Evolutionary conservation across 2,329 filamentous ascomycete species (phyloP).

Genomic region (Monosporascus sp.): DNA sequence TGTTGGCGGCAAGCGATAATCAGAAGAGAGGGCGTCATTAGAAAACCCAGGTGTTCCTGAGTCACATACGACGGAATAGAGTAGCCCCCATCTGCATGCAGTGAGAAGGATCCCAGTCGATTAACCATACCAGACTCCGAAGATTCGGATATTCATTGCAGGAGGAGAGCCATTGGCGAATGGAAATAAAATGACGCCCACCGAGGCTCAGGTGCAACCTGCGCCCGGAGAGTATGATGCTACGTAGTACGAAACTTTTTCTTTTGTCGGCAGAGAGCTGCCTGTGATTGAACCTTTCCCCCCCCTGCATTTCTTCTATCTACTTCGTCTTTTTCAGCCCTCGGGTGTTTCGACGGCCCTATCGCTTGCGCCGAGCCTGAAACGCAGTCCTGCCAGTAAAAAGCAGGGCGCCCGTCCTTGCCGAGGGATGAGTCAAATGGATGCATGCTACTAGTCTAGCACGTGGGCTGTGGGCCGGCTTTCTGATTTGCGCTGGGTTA

Average conservation of each 20-base stretch:
- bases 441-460: not conserved
- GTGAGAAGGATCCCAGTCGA: not conserved
- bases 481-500: not conserved
- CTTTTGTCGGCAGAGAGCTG: not conserved
- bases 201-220: not conserved
- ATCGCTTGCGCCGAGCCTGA: no score
- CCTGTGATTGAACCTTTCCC: no score
- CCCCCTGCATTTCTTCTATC: not conserved
- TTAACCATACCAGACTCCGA: not conserved
- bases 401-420: not conserved
- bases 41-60: constrained; percentile 11
- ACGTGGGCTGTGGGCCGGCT: not conserved
- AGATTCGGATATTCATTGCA: not conserved
- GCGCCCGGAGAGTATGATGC: not conserved
- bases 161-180: not conserved
- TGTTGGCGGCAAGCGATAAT: not conserved
- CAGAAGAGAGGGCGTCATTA: constrained; percentile 5
- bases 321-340: not conserved
- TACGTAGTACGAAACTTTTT: not conserved
- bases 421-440: not conserved
- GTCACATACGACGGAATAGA: constrained; percentile 1
- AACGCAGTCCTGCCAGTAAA: not conserved
- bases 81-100: not conserved
- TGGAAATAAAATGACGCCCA: not conserved
- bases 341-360: not conserved